A percentile compares a stretch with the other conserved stretches of the same genome.
These are phyloP conservation scores for Ballota nigra DNA, from an alignment of 257 asterid genomes.

Conservation along the genomic window DNA sequence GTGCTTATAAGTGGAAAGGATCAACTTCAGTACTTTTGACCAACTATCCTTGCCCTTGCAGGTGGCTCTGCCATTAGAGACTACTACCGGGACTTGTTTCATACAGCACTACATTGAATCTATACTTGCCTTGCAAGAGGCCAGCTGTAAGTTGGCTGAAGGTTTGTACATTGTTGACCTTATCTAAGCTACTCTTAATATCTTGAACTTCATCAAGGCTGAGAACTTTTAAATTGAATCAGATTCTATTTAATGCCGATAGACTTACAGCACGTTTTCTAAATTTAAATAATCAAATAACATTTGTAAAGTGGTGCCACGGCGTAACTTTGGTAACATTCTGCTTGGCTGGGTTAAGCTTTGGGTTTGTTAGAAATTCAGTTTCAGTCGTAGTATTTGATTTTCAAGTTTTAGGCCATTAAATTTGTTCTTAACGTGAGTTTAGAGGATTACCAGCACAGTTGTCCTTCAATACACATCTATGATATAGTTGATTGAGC, in stretches of 20 bases:
- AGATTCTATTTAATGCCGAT: neutral
- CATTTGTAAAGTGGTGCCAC: neutral
- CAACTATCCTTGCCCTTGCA: constrained; percentile 35
- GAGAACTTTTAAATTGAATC: neutral
- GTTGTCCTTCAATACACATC: neutral
- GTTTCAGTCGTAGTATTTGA: neutral
- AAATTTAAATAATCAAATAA: too few species aligned
- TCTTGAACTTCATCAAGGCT: constrained; percentile 12
- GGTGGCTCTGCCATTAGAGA: constrained; percentile 93
- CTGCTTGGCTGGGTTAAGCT: constrained; percentile 3
- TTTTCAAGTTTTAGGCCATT: neutral
- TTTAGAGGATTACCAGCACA: neutral
- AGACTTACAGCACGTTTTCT: neutral
- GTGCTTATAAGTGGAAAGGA: constrained; percentile 11
- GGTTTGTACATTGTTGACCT: constrained; percentile 48
- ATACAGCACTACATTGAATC: constrained; percentile 88
- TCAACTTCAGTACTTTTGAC: constrained; percentile 27
- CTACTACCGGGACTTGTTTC: constrained; percentile 83
- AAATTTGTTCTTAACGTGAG: constrained; percentile 4
- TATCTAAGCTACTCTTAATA: constrained; percentile 18
- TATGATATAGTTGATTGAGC: neutral
- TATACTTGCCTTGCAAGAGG: constrained; percentile 90
- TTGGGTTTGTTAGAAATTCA: neutral
- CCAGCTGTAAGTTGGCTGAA: constrained; percentile 63
- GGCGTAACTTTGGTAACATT: neutral